A percentile compares a stretch with the other conserved stretches of the same genome.
Conservation (phyloP, 129 eudicot species). For the Lonicera japonica region DNA sequence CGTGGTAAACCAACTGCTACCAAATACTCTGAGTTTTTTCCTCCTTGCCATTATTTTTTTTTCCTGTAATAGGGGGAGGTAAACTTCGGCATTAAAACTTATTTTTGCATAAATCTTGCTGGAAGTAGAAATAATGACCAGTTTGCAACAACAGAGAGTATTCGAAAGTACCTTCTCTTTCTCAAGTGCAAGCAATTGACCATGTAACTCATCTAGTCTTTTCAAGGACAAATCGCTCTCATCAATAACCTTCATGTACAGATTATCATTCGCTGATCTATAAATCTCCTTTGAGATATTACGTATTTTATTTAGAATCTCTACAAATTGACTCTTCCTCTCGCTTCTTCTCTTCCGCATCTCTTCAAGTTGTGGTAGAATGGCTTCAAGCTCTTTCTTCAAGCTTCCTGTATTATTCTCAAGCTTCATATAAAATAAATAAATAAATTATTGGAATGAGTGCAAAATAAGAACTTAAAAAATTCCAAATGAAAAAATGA, state of each 20-base stretch:
- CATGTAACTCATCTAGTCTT: constrained; percentile 69
- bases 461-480: not conserved
- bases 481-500: too few species aligned
- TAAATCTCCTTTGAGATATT: constrained; percentile 51
- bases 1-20: too few species aligned
- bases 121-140: not conserved
- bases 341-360: constrained; percentile 73
- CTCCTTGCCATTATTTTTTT: too few species aligned
- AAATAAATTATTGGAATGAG: not conserved
- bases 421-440: constrained; percentile 37
- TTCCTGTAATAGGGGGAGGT: too few species aligned
- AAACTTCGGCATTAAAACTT: too few species aligned
- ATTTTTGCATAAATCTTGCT: too few species aligned
- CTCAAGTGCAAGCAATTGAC: constrained; percentile 59
- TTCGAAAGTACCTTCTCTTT: constrained; percentile 48
- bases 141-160: constrained; percentile 26
- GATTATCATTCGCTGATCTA: constrained; percentile 19
- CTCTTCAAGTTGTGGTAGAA: constrained; percentile 76
- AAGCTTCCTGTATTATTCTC: constrained; percentile 61
- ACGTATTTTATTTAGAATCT: constrained; percentile 60
- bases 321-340: constrained; percentile 58
- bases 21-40: too few species aligned
- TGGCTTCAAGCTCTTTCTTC: constrained; percentile 71
- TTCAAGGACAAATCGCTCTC: constrained; percentile 68
- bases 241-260: constrained; percentile 36